phyloP scores from a whole-genome alignment of 2,329 filamentous ascomycete genomes.

The Claviceps citrina region DNA sequence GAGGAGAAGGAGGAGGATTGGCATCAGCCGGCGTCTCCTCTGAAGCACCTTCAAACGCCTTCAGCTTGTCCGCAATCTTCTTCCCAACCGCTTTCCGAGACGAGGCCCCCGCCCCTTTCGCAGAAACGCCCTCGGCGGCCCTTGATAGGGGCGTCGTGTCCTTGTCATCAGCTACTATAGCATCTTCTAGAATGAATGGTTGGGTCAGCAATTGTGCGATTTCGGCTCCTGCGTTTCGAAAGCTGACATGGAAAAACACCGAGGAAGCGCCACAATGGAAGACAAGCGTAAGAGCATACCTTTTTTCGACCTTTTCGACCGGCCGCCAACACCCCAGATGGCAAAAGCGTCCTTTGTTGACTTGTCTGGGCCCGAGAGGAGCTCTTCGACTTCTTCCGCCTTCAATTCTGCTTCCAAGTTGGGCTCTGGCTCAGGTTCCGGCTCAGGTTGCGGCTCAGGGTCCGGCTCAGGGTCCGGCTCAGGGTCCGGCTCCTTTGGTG shows the following conservation, averaged over 20 bases:
- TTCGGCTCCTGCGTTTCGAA: slow-evolving; percentile 22
- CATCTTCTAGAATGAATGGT: slow-evolving; percentile 30
- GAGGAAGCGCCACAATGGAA: slow-evolving; percentile 9
- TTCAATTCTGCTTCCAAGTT: slow-evolving; percentile 20
- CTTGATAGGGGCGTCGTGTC: slow-evolving; percentile 26
- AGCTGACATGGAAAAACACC: slow-evolving; percentile 8
- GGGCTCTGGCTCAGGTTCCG: slow-evolving; percentile 6
- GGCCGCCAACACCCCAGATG: slow-evolving; percentile 36
- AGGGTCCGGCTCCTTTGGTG: slow-evolving; percentile 8
- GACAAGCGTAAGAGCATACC: slow-evolving; percentile 15
- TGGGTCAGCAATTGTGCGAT: slow-evolving; percentile 35
- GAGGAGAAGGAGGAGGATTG: slow-evolving; percentile 21
- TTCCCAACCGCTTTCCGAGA: slow-evolving; percentile 33
- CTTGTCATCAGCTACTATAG: slow-evolving; percentile 18
- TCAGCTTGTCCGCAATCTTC: slow-evolving; percentile 42
- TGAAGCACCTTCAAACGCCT: slow-evolving; percentile 35
- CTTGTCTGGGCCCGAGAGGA: slow-evolving; percentile 20
- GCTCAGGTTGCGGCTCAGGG: slow-evolving; percentile 7
- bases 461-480: slow-evolving; percentile 7
- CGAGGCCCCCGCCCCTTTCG: slow-evolving; percentile 19
- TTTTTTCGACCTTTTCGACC: slow-evolving; percentile 28
- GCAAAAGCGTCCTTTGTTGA: slow-evolving; percentile 31
- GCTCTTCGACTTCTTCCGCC: slow-evolving; percentile 28
- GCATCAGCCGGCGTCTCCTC: slow-evolving; percentile 21
- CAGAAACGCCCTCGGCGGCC: slow-evolving; percentile 19